A percentile compares a stretch with the other conserved stretches of the same genome.
Conservation (phyloP, 2,329 filamentous ascomycete species). For the Penicillium sp. region DNA sequence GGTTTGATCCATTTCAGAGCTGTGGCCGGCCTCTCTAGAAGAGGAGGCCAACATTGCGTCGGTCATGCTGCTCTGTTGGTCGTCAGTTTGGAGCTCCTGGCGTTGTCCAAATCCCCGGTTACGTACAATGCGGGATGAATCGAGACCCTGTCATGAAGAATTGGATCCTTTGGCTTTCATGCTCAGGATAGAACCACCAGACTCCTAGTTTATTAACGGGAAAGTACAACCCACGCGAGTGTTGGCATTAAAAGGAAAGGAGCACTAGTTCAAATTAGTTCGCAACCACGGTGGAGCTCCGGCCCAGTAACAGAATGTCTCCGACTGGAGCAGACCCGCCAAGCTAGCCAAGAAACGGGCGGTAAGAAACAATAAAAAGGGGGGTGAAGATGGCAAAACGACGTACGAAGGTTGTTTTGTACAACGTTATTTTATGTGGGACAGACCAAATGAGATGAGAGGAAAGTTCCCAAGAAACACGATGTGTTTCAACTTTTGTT, state of each 20-base stretch:
- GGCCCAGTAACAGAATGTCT: conserved; percentile 23
- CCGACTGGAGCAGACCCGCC: conserved; percentile 29
- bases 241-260: conserved; percentile 29
- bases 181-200: conserved; percentile 1
- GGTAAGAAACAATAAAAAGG: conserved; percentile 10
- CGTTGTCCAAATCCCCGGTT: neutral
- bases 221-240: neutral
- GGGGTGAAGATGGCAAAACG: neutral
- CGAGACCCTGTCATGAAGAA: conserved; percentile 15
- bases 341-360: conserved; percentile 20
- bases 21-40: conserved; percentile 19
- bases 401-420: neutral
- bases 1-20: conserved; percentile 16
- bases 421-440: neutral
- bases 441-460: neutral
- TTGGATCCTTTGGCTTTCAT: conserved; percentile 13
- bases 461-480: neutral
- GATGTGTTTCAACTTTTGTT: neutral
- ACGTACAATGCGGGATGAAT: conserved; percentile 25
- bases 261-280: conserved; percentile 25
- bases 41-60: conserved; percentile 21
- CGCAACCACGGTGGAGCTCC: conserved; percentile 31
- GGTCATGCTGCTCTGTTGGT: conserved; percentile 25
- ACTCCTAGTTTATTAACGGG: neutral
- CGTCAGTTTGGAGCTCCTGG: conserved; percentile 19